A percentile compares a stretch with the other conserved stretches of the same genome.
Evolutionary conservation across 139 green algal species (phyloP).

Genomic region (Mesostigma viride): DNA sequence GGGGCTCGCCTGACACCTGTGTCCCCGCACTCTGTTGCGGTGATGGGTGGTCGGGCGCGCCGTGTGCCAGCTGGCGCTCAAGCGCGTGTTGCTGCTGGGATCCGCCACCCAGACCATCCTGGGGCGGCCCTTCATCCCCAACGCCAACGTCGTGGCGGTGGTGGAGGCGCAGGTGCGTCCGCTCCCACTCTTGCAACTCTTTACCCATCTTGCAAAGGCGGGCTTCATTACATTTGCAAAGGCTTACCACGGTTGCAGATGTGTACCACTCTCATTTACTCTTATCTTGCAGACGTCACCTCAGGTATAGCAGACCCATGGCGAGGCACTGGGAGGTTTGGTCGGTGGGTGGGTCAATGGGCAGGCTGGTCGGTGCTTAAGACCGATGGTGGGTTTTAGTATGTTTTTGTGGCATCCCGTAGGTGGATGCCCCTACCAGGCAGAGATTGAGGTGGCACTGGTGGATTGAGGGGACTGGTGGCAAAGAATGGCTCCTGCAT

Average conservation of each 20-base stretch:
- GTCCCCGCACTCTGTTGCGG: no score
- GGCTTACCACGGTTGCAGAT: not conserved
- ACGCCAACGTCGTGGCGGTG: conserved; percentile 20
- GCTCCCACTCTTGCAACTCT: not conserved
- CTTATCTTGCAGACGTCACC: not conserved
- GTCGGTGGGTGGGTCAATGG: no score
- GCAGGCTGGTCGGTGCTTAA: no score
- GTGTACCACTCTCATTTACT: not conserved
- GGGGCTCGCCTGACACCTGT: no score
- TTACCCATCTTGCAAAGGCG: not conserved
- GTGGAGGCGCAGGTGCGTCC: conserved; percentile 32
- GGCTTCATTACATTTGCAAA: not conserved
- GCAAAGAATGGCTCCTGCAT: not conserved
- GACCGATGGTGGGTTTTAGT: no score
- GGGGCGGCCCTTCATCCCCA: conserved; percentile 29
- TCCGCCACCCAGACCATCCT: conserved; percentile 27
- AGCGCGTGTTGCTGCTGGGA: conserved; percentile 35
- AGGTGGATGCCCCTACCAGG: no score
- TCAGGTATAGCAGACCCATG: not conserved
- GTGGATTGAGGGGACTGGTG: no score
- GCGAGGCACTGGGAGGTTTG: not conserved
- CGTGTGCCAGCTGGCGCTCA: no score
- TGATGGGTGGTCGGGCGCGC: no score
- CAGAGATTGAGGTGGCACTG: no score
- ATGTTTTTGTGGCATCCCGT: no score